Evolutionary conservation across 1,284 basidiomycete genomes (phyloP).

Genomic region (Tylopilus sp.): DNA sequence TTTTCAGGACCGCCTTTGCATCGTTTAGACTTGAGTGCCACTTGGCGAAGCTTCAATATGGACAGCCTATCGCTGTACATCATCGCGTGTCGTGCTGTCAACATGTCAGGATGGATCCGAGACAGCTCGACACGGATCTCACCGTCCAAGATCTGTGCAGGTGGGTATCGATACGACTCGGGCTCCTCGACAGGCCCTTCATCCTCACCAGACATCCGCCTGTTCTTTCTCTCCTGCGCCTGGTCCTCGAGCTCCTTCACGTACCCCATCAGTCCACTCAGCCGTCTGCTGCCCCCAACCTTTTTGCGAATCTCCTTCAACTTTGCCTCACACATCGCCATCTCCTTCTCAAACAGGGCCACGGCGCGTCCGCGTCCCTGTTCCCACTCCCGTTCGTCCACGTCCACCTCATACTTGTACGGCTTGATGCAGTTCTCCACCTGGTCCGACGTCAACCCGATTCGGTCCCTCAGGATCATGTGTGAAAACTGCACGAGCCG

Average conservation of each 20-base stretch:
- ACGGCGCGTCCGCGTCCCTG: slow-evolving; percentile 81
- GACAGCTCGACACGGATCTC: slow-evolving; percentile 18
- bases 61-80: slow-evolving; percentile 86
- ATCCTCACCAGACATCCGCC: slow-evolving; percentile 51
- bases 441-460: slow-evolving; percentile 95
- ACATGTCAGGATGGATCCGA: slow-evolving; percentile 13
- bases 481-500: slow-evolving; percentile 94
- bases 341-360: slow-evolving; percentile 87
- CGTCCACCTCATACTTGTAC: slow-evolving; percentile 97
- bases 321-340: slow-evolving; percentile 87
- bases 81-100: slow-evolving; percentile 89
- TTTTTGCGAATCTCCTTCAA: slow-evolving; percentile 87
- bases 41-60: slow-evolving; percentile 87
- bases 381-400: slow-evolving; percentile 94
- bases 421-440: slow-evolving; percentile 99
- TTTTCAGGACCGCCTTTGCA: slow-evolving; percentile 90
- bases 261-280: slow-evolving; percentile 85
- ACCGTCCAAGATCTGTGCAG: slow-evolving; percentile 92
- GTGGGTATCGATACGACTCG: slow-evolving; percentile 90
- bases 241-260: slow-evolving; percentile 87
- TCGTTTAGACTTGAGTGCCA: slow-evolving; percentile 88
- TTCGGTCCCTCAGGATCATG: slow-evolving; percentile 91
- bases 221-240: slow-evolving; percentile 76
- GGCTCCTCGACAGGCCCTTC: slow-evolving; percentile 57
- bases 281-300: slow-evolving; percentile 86